A percentile compares a stretch with the other conserved stretches of the same genome.
These are phyloP conservation scores for Chlamydomonas sphaeroides DNA, from an alignment of 139 green algal species.

Conservation along the genomic window DNA sequence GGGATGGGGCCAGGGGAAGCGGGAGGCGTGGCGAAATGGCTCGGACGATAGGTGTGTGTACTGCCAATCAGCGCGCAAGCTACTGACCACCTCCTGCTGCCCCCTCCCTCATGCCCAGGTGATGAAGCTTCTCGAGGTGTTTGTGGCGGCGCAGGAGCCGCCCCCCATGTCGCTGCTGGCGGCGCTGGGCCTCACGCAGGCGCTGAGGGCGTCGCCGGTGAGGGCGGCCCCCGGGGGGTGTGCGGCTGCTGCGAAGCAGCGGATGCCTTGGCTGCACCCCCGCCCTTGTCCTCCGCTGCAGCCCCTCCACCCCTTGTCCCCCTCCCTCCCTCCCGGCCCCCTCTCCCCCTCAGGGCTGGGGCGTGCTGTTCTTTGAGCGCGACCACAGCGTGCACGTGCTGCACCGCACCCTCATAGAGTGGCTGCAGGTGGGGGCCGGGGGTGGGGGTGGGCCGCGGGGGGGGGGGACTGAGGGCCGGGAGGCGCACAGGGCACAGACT, in stretches of 20 bases:
- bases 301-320: background rate
- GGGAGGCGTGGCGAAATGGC: too few relatives aligned
- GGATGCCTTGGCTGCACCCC: too few relatives aligned
- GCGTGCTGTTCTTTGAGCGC: slow-evolving; percentile 27
- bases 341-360: slow-evolving; percentile 1
- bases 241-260: too few relatives aligned
- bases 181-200: slow-evolving; percentile 5
- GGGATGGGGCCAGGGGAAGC: background rate
- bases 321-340: background rate
- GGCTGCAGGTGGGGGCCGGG: slow-evolving; percentile 14
- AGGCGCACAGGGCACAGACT: background rate
- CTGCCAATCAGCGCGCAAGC: too few relatives aligned
- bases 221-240: background rate
- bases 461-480: background rate
- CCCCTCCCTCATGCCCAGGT: too few relatives aligned
- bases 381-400: slow-evolving; percentile 37
- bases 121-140: slow-evolving; percentile 34
- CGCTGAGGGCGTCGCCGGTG: slow-evolving; percentile 13
- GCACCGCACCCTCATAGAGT: slow-evolving; percentile 39
- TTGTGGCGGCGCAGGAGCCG: slow-evolving; percentile 40
- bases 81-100: too few relatives aligned
- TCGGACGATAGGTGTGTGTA: too few relatives aligned
- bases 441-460: background rate
- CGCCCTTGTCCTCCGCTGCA: too few relatives aligned
- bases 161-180: slow-evolving; percentile 37